Evolutionary conservation across 1,284 basidiomycete species (phyloP).

Genomic region (Cutaneotrichosporon mucoides): DNA sequence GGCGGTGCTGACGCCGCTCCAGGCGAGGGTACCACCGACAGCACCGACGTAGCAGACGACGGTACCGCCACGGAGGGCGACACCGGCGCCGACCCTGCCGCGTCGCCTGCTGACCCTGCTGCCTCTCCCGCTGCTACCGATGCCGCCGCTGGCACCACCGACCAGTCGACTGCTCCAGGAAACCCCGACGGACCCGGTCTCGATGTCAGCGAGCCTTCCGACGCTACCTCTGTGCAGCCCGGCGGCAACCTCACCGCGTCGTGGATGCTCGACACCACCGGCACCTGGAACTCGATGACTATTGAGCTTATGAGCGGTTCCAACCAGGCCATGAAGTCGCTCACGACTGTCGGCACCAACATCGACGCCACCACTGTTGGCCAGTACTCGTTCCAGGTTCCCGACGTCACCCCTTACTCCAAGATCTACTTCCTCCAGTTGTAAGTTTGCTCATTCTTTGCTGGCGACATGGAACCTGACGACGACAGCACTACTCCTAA

Average conservation of each 20-base stretch:
- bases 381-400: conserved; percentile 28
- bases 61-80: too few relatives aligned
- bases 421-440: conserved; percentile 51
- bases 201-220: conserved; percentile 29
- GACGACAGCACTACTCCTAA: conserved; percentile 19
- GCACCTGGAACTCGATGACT: conserved; percentile 45
- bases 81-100: too few relatives aligned
- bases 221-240: conserved; percentile 37
- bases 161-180: neutral
- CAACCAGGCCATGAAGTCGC: conserved; percentile 30
- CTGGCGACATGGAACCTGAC: too few relatives aligned
- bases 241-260: conserved; percentile 36
- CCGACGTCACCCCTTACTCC: conserved; percentile 47
- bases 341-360: conserved; percentile 31
- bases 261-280: conserved; percentile 47
- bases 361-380: conserved; percentile 36
- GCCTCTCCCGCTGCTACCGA: neutral
- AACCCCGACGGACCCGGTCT: neutral
- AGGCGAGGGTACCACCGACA: neutral
- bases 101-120: too few relatives aligned
- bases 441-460: too few relatives aligned
- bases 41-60: too few relatives aligned
- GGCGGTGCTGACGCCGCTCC: too few relatives aligned
- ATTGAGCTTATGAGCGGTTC: conserved; percentile 48
- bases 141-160: too few relatives aligned